Conservation (phyloP, 768 basidiomycete species). For the Cystofilobasidium ferigula region DNA sequence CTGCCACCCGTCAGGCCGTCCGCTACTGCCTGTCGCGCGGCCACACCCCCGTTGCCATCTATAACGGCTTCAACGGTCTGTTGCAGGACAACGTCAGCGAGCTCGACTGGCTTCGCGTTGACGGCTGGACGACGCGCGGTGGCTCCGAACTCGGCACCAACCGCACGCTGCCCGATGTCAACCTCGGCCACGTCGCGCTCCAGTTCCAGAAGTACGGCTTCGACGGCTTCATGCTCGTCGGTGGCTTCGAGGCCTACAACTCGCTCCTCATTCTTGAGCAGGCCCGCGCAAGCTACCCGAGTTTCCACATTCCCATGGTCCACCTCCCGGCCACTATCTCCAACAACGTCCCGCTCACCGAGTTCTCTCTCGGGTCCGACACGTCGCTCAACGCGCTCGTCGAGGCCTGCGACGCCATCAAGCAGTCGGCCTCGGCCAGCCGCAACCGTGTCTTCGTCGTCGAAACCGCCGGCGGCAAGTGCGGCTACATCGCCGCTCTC, state of each 20-base stretch:
- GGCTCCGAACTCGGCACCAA: constrained; percentile 98
- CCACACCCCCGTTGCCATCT: constrained; percentile 79
- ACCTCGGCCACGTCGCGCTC: constrained; percentile 77
- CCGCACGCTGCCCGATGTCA: constrained; percentile 69
- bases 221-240: constrained; percentile 74
- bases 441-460: constrained; percentile 93
- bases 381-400: constrained; percentile 97
- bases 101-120: constrained; percentile 90
- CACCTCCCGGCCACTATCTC: constrained; percentile 94
- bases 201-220: constrained; percentile 79
- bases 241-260: constrained; percentile 91
- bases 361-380: constrained; percentile 88
- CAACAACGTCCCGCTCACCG: constrained; percentile 96
- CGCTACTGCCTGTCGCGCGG: constrained; percentile 87
- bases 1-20: constrained; percentile 85
- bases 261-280: constrained; percentile 66
- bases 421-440: constrained; percentile 94
- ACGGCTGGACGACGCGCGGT: constrained; percentile 89
- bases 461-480: constrained; percentile 93
- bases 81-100: constrained; percentile 77
- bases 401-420: constrained; percentile 95
- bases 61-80: constrained; percentile 92
- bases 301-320: constrained; percentile 89
- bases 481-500: constrained; percentile 89
- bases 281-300: constrained; percentile 69